phyloP scores from a whole-genome alignment of 2,329 filamentous ascomycete species.

The Talaromyces sp. region DNA sequence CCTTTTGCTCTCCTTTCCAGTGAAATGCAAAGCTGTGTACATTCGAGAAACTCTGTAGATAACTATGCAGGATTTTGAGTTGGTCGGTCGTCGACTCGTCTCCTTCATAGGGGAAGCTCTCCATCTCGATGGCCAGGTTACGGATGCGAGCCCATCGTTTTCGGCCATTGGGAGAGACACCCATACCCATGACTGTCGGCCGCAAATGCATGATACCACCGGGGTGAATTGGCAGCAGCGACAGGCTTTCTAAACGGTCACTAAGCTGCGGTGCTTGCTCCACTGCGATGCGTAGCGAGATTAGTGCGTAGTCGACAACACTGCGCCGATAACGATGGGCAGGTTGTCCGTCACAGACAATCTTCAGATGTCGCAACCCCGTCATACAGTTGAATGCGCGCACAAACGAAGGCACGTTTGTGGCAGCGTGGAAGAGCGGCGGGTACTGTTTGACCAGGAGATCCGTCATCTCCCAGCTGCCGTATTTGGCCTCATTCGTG shows the following conservation, averaged over 20 bases:
- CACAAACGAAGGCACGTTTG: constrained; percentile 80
- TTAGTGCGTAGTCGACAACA: constrained; percentile 82
- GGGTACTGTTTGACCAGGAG: constrained; percentile 82
- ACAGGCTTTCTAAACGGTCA: constrained; percentile 61
- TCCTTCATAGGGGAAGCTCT: constrained; percentile 58
- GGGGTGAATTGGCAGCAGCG: constrained; percentile 69
- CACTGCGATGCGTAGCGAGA: constrained; percentile 77
- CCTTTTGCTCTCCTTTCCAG: constrained; percentile 64
- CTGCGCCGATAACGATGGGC: constrained; percentile 67
- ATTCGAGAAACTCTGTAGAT: constrained; percentile 63
- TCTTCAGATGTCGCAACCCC: constrained; percentile 67
- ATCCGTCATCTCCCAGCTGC: constrained; percentile 71
- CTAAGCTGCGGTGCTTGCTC: constrained; percentile 61
- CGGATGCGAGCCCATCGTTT: constrained; percentile 74
- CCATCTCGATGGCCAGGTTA: constrained; percentile 67
- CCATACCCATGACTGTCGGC: constrained; percentile 63
- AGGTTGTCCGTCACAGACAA: constrained; percentile 70
- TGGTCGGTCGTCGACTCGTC: constrained; percentile 59
- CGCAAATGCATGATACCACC: constrained; percentile 72
- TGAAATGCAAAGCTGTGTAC: constrained; percentile 70
- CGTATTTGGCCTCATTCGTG: constrained; percentile 62
- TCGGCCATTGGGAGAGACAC: constrained; percentile 65
- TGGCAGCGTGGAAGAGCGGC: constrained; percentile 82
- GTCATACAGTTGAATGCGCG: constrained; percentile 64
- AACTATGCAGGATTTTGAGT: constrained; percentile 75